Conservation (phyloP, 2,329 filamentous ascomycete species). For the Cytospora leucostoma region DNA sequence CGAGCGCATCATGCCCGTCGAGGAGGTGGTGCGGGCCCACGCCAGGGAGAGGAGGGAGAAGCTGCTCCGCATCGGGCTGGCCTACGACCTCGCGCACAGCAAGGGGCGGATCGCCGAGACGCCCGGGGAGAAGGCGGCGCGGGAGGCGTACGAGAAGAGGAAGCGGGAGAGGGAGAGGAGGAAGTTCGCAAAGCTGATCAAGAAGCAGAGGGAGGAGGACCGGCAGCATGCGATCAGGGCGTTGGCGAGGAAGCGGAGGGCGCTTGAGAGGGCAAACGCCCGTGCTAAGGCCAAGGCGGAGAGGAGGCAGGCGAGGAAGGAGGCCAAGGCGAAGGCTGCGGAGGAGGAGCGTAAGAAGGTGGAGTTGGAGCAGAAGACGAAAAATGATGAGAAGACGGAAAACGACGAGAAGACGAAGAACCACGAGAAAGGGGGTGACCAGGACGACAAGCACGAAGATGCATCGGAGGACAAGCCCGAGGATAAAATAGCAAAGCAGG, state of each 20-base stretch:
- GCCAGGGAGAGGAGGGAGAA: conserved; percentile 57
- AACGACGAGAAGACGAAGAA: conserved; percentile 21
- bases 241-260: conserved; percentile 42
- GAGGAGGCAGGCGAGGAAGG: conserved; percentile 38
- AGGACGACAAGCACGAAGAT: conserved; percentile 6
- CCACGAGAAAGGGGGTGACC: conserved; percentile 9
- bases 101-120: conserved; percentile 56
- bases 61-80: conserved; percentile 57
- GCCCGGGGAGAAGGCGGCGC: conserved; percentile 50
- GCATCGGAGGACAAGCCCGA: conserved; percentile 14
- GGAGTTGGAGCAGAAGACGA: conserved; percentile 18
- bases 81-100: conserved; percentile 62
- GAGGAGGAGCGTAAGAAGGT: conserved; percentile 37
- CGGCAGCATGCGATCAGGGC: conserved; percentile 41
- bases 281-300: conserved; percentile 38
- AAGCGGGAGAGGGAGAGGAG: conserved; percentile 52
- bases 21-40: conserved; percentile 58
- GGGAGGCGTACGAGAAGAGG: conserved; percentile 51
- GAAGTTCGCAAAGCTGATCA: conserved; percentile 47
- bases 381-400: conserved; percentile 10
- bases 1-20: conserved; percentile 46
- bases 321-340: conserved; percentile 35
- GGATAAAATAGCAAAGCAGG: background rate
- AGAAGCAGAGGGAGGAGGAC: conserved; percentile 39
- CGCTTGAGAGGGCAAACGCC: conserved; percentile 24